phyloP scores from a whole-genome alignment of 1,284 basidiomycete genomes.

The Ceratobasidium sp. region DNA sequence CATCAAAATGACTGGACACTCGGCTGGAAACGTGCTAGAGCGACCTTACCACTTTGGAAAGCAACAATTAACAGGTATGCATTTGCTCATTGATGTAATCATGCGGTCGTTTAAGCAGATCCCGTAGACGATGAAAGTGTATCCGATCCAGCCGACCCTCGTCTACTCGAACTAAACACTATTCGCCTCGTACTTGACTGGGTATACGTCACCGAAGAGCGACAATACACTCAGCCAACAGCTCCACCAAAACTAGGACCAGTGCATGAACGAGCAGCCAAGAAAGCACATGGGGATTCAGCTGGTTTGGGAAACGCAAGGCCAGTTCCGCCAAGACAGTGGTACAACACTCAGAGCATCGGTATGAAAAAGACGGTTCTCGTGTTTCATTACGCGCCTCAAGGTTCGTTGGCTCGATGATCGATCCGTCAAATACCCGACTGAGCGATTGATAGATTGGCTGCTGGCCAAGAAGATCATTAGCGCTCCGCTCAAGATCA shows the following conservation, averaged over 20 bases:
- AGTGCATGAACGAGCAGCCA: constrained; percentile 30
- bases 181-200: constrained; percentile 24
- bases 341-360: constrained; percentile 34
- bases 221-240: not conserved
- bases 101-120: not conserved
- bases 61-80: constrained; percentile 25
- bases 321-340: constrained; percentile 14
- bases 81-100: not conserved
- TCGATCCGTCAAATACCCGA: not conserved
- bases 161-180: constrained; percentile 24
- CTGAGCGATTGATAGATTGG: constrained; percentile 4
- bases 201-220: constrained; percentile 29
- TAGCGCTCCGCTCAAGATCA: constrained; percentile 15
- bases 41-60: constrained; percentile 33
- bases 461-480: constrained; percentile 33
- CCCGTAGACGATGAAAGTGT: constrained; percentile 9
- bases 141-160: constrained; percentile 24
- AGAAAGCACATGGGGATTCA: constrained; percentile 32
- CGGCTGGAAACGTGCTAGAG: constrained; percentile 11
- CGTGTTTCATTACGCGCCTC: constrained; percentile 33
- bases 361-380: constrained; percentile 35
- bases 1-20: constrained; percentile 35
- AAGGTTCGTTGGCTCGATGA: constrained; percentile 7
- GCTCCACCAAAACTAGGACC: constrained; percentile 20
- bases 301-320: constrained; percentile 7